Base-by-base conservation (phyloP, 805 yeast genomes). In the Saccharomyces mikatae region DNA sequence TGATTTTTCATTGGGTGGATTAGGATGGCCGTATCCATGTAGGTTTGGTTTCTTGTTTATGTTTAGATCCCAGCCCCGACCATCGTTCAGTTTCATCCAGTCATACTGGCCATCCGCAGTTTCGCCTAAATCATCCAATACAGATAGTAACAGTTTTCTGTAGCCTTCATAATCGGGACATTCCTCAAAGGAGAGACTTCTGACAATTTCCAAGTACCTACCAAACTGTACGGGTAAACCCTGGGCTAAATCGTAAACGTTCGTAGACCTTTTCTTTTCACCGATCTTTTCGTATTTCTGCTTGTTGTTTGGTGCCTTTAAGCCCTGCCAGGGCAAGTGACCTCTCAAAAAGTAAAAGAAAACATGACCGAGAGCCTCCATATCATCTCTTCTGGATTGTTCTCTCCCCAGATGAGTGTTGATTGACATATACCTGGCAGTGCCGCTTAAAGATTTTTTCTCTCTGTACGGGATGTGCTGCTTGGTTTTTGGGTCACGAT, bases 251-350 rank as follows among this genome's bases (percentile, higher is more conserved):
- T 89, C 97, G 62, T 80, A 80, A 57, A 91, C 86, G 50, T 87
- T 84, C 1, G 99, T 92, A 1, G 90, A 80, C 73, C 91, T 89
- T 71, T 94, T 94, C 75, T 90, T 92, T 69, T 91, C 95, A 57
- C 99, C 98, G 70, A 94, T 94, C 70, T 90, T 91, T 71, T 94
- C 98, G 72, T 94, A 94, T 74, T 94, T 94, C 65, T 89, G 97
- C 74, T 94, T 92, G 76, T 94, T 94, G 46, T 96, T 91, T 60
- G 97, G 97, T 6, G 99, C 99, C 71, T 94, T 92, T 61, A 94
- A 78, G 27, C 99, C 99, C 76, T 94, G 99, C 99, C 99, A 94
- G 57, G 99, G 99, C 66, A 94, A 77, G 56, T 89, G 88, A 48
- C 99, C 99, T 63, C 96, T 82, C 60, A 92, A 73, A 72, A 94